Evolutionary conservation across 768 basidiomycete species (phyloP), one percentile per base, ranked within the genome.

Genomic region (Xerocomus potaroensis): DNA sequence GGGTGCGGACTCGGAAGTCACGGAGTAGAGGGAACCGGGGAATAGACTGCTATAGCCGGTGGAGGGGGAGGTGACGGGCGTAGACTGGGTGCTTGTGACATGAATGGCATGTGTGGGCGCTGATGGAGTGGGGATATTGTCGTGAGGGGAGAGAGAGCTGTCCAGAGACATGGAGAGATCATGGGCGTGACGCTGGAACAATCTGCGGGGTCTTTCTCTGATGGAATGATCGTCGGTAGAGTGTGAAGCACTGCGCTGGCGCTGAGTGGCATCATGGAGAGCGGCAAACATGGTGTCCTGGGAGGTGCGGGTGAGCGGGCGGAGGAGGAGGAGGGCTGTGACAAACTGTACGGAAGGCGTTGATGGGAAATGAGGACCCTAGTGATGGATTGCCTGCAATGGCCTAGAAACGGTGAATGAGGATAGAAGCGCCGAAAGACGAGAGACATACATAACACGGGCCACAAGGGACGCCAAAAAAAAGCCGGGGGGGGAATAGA

Each of bases 11-110:
- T 63, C 65, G 40, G 63, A 65, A 0, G 62, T 55, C 10, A 50
- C 49, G 22, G 58, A 64, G 3, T 62, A 62, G 8, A 53, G 48
- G 0, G 64, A 57, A 6, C 49, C 41, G 0, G 53, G 48, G 14
- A 66, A 53, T 1, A 48, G 34, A 29, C 52, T 62, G 32, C 53
- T 56, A 43, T 52, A 43, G 3, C 26, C 57, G 1, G 56, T 65
- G 7, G 62, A 64, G 1, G 60, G 51, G 0, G 63, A 58, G 0
- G 58, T 65, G 34, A 53, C 41, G 3, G 65, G 63, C 0, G 63
- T 63, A 3, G 63, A 64, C 0, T 61, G 56, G 9, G 48, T 1
- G 26, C 64, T 63, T 1, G 58, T 15, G 15, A 36, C 23, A 6
- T 40, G 50, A 21, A 45, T 30, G 8, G 45, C 29, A 8, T 32